Conservation (phyloP, 2,329 filamentous ascomycete species). For the Neurospora sp. region DNA sequence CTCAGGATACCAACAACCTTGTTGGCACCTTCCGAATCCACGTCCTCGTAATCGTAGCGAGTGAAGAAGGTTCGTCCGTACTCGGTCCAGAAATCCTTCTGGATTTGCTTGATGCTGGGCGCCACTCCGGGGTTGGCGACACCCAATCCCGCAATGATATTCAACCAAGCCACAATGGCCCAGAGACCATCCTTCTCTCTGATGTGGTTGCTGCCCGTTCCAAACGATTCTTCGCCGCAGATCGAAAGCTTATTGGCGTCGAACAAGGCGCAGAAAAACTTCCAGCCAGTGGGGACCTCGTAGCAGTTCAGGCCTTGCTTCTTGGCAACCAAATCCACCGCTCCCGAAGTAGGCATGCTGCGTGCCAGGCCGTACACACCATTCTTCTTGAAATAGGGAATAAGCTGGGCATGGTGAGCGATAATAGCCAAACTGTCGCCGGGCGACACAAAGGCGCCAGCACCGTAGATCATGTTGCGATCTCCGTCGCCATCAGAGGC, state of each 20-base stretch:
- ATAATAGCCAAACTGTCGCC: slow-evolving; percentile 98
- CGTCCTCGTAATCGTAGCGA: slow-evolving; percentile 95
- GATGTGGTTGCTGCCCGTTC: slow-evolving; percentile 96
- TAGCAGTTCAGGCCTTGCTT: slow-evolving; percentile 86
- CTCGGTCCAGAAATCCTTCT: slow-evolving; percentile 91
- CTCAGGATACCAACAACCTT: slow-evolving; percentile 79
- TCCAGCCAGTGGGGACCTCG: slow-evolving; percentile 98
- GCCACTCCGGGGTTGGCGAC: slow-evolving; percentile 69
- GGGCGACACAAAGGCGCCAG: slow-evolving; percentile 90
- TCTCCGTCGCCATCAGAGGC: slow-evolving; percentile 96
- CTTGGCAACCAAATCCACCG: slow-evolving; percentile 92
- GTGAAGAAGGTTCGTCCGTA: slow-evolving; percentile 99
- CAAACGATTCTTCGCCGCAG: slow-evolving; percentile 96
- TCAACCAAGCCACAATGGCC: slow-evolving; percentile 96
- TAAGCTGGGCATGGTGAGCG: slow-evolving; percentile 89
- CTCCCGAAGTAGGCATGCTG: slow-evolving; percentile 94
- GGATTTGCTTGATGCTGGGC: slow-evolving; percentile 90
- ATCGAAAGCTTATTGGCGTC: slow-evolving; percentile 95
- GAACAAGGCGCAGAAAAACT: slow-evolving; percentile 96
- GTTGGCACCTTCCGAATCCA: slow-evolving; percentile 82
- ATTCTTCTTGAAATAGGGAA: slow-evolving; percentile 97
- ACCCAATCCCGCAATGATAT: slow-evolving; percentile 93
- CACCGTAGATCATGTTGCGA: slow-evolving; percentile 99
- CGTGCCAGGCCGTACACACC: slow-evolving; percentile 91
- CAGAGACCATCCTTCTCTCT: slow-evolving; percentile 98